A percentile compares a stretch with the other conserved stretches of the same genome.
Conservation (phyloP, 345 rosid genomes). For the Cardamine chenopodiifolia region DNA sequence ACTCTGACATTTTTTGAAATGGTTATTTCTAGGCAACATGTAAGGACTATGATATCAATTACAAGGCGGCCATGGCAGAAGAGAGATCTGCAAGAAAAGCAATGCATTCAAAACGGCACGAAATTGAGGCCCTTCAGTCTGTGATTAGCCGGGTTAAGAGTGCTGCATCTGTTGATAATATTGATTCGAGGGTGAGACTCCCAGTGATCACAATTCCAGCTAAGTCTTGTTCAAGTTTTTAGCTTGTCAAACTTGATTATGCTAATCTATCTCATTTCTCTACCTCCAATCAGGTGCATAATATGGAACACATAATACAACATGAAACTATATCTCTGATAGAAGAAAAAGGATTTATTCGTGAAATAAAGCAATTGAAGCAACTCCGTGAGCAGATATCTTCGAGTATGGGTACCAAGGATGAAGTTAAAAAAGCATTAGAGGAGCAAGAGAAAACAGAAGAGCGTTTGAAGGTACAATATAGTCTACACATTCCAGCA, state of each 20-base stretch:
- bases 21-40: constrained; percentile 50
- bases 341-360: constrained; percentile 75
- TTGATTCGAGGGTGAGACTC: constrained; percentile 58
- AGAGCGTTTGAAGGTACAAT: constrained; percentile 71
- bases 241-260: constrained; percentile 18
- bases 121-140: constrained; percentile 66
- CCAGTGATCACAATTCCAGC: constrained; percentile 15
- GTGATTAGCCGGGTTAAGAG: constrained; percentile 53
- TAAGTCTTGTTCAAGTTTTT: constrained; percentile 1
- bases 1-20: constrained; percentile 28
- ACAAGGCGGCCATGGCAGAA: constrained; percentile 55
- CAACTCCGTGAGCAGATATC: constrained; percentile 59
- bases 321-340: constrained; percentile 71
- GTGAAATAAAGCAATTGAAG: constrained; percentile 70
- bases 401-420: constrained; percentile 58
- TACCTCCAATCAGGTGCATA: constrained; percentile 57
- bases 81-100: constrained; percentile 63
- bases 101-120: constrained; percentile 63
- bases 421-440: constrained; percentile 62
- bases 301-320: constrained; percentile 67
- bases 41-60: constrained; percentile 46
- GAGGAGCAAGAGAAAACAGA: constrained; percentile 67
- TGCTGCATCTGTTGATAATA: constrained; percentile 60
- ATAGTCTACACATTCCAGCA: neutral
- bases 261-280: constrained; percentile 29